Percentiles rank a stretch among this genome's conserved stretches.
Evolutionary conservation across 495 filamentous ascomycete species (phyloP).

Genomic region (Massariosphaeria phaeospora): DNA sequence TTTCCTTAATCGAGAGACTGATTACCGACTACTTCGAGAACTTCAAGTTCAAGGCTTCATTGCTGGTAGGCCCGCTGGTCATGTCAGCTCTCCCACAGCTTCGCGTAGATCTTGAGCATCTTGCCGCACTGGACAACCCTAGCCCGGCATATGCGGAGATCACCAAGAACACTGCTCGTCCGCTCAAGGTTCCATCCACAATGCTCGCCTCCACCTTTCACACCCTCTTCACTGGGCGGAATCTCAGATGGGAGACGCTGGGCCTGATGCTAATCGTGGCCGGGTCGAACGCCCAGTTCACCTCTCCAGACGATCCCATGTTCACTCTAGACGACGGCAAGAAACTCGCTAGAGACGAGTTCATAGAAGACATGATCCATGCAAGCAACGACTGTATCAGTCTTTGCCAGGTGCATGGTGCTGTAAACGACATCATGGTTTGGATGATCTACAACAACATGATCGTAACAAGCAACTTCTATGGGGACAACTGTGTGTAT

Average conservation of each 20-base stretch:
- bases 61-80: conserved; percentile 19
- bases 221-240: conserved; percentile 25
- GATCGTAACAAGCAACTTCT: conserved; percentile 25
- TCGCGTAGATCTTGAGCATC: conserved; percentile 15
- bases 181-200: conserved; percentile 18
- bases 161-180: conserved; percentile 17
- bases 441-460: conserved; percentile 25
- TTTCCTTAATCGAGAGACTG: conserved; percentile 12
- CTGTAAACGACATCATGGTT: conserved; percentile 29
- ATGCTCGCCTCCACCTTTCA: conserved; percentile 19
- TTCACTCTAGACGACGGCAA: conserved; percentile 17
- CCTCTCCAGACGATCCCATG: conserved; percentile 22
- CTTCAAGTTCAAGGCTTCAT: conserved; percentile 16
- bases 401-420: conserved; percentile 25
- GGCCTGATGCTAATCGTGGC: conserved; percentile 21
- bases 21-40: conserved; percentile 20
- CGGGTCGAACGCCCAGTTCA: conserved; percentile 20
- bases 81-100: conserved; percentile 19
- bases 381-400: conserved; percentile 26
- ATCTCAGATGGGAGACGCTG: conserved; percentile 29
- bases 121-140: background rate
- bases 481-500: conserved; percentile 27
- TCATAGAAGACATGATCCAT: conserved; percentile 30
- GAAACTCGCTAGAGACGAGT: conserved; percentile 21
- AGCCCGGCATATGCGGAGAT: conserved; percentile 10